Evolutionary conservation across 2,329 filamentous ascomycete genomes (phyloP).

Genomic region (Trichoderma pleuroti): DNA sequence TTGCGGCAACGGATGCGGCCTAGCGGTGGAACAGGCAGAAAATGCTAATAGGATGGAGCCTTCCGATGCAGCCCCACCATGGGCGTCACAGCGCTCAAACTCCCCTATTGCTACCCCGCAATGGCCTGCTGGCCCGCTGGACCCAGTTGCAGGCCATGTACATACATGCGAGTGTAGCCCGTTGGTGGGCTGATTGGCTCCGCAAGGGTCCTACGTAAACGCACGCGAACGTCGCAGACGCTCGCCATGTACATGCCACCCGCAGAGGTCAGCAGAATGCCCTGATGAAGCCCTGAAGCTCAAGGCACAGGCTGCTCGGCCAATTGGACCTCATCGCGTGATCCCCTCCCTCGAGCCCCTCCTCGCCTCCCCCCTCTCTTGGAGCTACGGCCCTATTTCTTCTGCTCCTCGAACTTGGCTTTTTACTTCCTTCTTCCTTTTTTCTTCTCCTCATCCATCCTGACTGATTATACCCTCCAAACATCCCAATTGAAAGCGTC

Average conservation of each 20-base stretch:
- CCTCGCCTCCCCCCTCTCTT: constrained; percentile 24
- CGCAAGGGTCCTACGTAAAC: constrained; percentile 14
- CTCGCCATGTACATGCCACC: constrained; percentile 13
- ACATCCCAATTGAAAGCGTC: constrained; percentile 21
- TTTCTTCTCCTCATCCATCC: constrained; percentile 23
- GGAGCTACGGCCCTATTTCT: constrained; percentile 23
- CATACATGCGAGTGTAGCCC: no score
- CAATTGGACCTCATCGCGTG: constrained; percentile 23
- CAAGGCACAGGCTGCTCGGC: constrained; percentile 10
- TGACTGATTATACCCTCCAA: constrained; percentile 20
- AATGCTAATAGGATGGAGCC: no score
- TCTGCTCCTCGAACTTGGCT: constrained; percentile 21
- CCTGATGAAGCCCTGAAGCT: constrained; percentile 10
- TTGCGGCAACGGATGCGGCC: neutral
- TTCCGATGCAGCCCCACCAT: neutral
- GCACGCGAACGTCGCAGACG: neutral
- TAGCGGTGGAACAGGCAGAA: neutral
- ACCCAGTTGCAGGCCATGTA: no score
- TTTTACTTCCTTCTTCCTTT: constrained; percentile 21
- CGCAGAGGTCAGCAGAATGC: neutral
- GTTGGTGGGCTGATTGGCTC: constrained; percentile 17
- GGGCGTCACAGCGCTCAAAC: neutral
- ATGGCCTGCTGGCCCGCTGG: constrained; percentile 16
- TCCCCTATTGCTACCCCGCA: constrained; percentile 28
- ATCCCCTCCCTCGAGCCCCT: constrained; percentile 19